phyloP scores from a whole-genome alignment of 2,329 filamentous ascomycete genomes.

The Pyrenochaeta sp. region DNA sequence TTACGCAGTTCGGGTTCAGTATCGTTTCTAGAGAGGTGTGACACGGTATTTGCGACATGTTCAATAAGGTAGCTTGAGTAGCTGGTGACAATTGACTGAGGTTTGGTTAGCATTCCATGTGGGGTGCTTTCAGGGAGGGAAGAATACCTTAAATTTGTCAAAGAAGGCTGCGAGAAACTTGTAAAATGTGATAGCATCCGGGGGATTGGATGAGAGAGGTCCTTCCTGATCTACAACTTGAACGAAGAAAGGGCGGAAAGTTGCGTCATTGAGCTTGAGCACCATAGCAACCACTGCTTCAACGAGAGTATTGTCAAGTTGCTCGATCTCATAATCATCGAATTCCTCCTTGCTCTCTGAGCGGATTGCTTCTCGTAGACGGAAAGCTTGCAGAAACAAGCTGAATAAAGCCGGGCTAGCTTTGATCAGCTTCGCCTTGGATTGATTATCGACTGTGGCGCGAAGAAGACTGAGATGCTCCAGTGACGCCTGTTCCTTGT shows the following conservation, averaged over 20 bases:
- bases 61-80: conserved; percentile 89
- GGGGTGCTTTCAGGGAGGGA: conserved; percentile 3
- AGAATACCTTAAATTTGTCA: conserved; percentile 72
- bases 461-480: conserved; percentile 76
- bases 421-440: conserved; percentile 80
- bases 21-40: conserved; percentile 47
- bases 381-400: conserved; percentile 64
- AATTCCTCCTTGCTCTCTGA: conserved; percentile 51
- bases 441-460: conserved; percentile 75
- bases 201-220: conserved; percentile 17
- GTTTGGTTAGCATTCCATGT: conserved; percentile 18
- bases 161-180: conserved; percentile 83
- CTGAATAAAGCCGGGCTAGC: conserved; percentile 73
- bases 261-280: conserved; percentile 93
- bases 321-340: conserved; percentile 60
- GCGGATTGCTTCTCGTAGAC: conserved; percentile 62
- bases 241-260: conserved; percentile 90
- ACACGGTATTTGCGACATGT: conserved; percentile 70
- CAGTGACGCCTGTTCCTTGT: conserved; percentile 50
- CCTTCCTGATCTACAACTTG: conserved; percentile 80
- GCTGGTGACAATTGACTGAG: conserved; percentile 83
- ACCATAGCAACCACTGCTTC: conserved; percentile 85
- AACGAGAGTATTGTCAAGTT: conserved; percentile 71
- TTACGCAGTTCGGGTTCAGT: conserved; percentile 69
- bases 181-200: conserved; percentile 77